These are phyloP conservation scores for Metschnikowia picachoensis DNA, from an alignment of 805 yeast species.

Conservation along the genomic window DNA sequence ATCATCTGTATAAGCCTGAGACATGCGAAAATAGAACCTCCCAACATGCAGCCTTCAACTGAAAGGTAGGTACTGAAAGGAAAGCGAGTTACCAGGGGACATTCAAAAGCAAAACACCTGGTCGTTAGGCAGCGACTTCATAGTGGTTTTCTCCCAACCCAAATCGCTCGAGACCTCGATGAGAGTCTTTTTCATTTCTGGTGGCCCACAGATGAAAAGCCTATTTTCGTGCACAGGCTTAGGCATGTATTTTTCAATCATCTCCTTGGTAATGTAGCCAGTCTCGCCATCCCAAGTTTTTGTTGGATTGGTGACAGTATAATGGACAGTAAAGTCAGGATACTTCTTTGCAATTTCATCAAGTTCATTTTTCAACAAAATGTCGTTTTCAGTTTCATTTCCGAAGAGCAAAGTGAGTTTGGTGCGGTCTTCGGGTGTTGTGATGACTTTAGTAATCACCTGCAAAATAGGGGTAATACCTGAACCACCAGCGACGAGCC, in stretches of 20 bases:
- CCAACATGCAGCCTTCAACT: background rate
- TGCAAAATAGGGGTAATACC: constrained; percentile 91
- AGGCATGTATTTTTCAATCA: constrained; percentile 54
- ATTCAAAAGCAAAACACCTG: constrained; percentile 55
- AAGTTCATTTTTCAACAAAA: constrained; percentile 64
- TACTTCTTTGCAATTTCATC: constrained; percentile 64
- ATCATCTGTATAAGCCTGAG: background rate
- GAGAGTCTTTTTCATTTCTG: constrained; percentile 56
- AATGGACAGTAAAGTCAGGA: constrained; percentile 59
- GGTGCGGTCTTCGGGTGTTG: constrained; percentile 64
- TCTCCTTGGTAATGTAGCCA: constrained; percentile 60
- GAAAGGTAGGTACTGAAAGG: background rate
- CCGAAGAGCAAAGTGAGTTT: constrained; percentile 62
- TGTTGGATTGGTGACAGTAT: constrained; percentile 53
- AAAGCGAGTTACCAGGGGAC: background rate
- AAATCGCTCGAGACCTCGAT: constrained; percentile 49
- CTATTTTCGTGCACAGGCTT: constrained; percentile 44
- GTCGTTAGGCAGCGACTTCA: constrained; percentile 46
- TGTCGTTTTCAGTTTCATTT: constrained; percentile 74
- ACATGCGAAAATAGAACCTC: too few species aligned
- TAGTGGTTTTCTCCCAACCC: constrained; percentile 55
- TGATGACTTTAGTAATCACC: constrained; percentile 65
- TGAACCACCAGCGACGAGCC: constrained; percentile 79
- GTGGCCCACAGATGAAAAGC: constrained; percentile 72
- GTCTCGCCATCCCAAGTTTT: constrained; percentile 51